Conservation (phyloP, 352 stramenopile species). For the Aphanomyces astaci region DNA sequence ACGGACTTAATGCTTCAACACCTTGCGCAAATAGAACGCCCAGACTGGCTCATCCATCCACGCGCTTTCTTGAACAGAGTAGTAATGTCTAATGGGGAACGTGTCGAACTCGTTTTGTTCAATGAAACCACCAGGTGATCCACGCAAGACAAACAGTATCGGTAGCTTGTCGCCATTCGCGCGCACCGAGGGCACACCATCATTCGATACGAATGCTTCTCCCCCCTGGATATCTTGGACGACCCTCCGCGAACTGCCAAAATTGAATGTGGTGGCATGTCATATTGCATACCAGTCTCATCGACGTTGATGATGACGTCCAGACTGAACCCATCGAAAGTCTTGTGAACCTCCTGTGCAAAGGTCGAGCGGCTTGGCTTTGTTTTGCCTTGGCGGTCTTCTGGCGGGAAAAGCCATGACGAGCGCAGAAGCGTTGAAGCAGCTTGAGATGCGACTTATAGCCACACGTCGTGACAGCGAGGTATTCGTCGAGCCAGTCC, state of each 20-base stretch:
- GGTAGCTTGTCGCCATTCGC: conserved; percentile 26
- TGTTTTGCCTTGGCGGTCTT: background rate
- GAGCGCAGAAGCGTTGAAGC: background rate
- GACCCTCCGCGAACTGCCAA: conserved; percentile 22
- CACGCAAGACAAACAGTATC: conserved; percentile 25
- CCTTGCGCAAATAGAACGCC: conserved; percentile 11
- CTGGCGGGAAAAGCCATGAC: background rate
- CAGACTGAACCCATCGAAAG: background rate
- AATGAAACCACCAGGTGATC: conserved; percentile 18
- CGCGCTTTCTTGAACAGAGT: conserved; percentile 25
- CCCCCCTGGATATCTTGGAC: background rate
- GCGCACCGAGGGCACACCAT: conserved; percentile 20
- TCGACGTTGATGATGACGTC: background rate
- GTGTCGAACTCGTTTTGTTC: conserved; percentile 8
- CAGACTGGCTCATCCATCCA: conserved; percentile 25
- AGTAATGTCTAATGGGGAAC: conserved; percentile 21
- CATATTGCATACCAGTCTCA: too few species aligned
- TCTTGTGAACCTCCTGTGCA: background rate
- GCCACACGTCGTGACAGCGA: background rate
- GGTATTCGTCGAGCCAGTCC: background rate
- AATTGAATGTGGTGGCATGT: conserved; percentile 19
- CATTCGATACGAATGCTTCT: conserved; percentile 25
- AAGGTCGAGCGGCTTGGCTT: background rate
- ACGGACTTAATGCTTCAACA: background rate
- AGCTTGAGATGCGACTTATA: background rate